phyloP scores from a whole-genome alignment of 805 yeast genomes.

The Zygosaccharomyces pseudorouxii region DNA sequence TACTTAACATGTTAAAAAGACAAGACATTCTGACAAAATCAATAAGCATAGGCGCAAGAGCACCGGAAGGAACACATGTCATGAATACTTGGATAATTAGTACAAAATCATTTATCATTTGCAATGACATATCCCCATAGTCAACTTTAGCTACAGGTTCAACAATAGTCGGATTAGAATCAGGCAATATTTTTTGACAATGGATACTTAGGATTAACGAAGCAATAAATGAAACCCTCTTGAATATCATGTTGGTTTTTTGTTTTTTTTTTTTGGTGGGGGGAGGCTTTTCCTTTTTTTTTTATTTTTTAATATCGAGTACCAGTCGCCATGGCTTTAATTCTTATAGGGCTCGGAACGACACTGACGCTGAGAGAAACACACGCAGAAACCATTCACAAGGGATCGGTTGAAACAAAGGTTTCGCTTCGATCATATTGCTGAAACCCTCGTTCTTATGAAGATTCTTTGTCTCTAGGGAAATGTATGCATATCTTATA shows the following conservation, averaged over 20 bases:
- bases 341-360: background rate
- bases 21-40: slow-evolving; percentile 13
- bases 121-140: slow-evolving; percentile 10
- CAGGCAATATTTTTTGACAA: background rate
- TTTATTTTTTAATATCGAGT: background rate
- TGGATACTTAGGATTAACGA: background rate
- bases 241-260: background rate
- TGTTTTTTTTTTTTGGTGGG: background rate
- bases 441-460: background rate
- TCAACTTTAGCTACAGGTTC: slow-evolving; percentile 6
- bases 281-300: background rate
- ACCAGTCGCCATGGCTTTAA: background rate
- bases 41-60: slow-evolving; percentile 10
- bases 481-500: no score
- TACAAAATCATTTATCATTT: slow-evolving; percentile 11
- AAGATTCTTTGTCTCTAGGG: no score
- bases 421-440: background rate
- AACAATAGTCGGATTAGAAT: background rate
- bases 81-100: slow-evolving; percentile 14
- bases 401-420: background rate
- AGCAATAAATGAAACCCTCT: background rate
- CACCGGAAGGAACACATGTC: slow-evolving; percentile 14
- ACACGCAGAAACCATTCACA: slow-evolving; percentile 1
- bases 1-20: slow-evolving; percentile 13
- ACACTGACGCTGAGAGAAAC: slow-evolving; percentile 5